phyloP scores from a whole-genome alignment of 352 stramenopile species.

The Globisporangium lucens region DNA sequence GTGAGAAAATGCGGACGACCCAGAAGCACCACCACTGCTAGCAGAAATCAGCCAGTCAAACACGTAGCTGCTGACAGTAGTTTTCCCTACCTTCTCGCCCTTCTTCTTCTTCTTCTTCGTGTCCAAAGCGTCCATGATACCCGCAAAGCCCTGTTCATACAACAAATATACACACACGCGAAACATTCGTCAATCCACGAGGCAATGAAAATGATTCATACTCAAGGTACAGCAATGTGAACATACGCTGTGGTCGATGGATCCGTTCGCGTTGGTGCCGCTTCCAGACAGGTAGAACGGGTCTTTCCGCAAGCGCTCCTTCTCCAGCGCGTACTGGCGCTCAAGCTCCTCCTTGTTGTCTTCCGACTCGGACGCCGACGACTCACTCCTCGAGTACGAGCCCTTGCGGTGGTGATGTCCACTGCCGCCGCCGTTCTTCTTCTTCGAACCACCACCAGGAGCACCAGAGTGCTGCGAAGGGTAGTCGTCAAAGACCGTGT shows the following conservation, averaged over 20 bases:
- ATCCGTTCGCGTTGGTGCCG: conserved; percentile 32
- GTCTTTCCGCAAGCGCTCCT: conserved; percentile 70
- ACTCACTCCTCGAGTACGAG: conserved; percentile 25
- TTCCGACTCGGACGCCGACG: conserved; percentile 34
- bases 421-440: conserved; percentile 13
- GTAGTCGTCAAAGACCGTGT: conserved; percentile 25
- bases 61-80: neutral
- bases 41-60: neutral
- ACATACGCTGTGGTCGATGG: conserved; percentile 28
- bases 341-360: conserved; percentile 42
- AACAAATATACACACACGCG: neutral
- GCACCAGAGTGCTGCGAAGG: conserved; percentile 8
- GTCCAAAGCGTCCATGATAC: conserved; percentile 80
- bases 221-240: conserved; percentile 1
- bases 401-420: conserved; percentile 44
- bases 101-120: conserved; percentile 70
- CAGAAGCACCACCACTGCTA: no score
- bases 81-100: conserved; percentile 39
- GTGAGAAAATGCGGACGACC: neutral
- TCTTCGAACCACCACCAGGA: conserved; percentile 18
- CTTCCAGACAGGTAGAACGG: conserved; percentile 79
- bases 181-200: conserved; percentile 14
- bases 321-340: conserved; percentile 44
- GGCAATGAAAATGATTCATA: neutral
- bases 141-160: conserved; percentile 52